Evolutionary conservation across 2,329 filamentous ascomycete genomes (phyloP).

Genomic region (Thyridium curvatum): DNA sequence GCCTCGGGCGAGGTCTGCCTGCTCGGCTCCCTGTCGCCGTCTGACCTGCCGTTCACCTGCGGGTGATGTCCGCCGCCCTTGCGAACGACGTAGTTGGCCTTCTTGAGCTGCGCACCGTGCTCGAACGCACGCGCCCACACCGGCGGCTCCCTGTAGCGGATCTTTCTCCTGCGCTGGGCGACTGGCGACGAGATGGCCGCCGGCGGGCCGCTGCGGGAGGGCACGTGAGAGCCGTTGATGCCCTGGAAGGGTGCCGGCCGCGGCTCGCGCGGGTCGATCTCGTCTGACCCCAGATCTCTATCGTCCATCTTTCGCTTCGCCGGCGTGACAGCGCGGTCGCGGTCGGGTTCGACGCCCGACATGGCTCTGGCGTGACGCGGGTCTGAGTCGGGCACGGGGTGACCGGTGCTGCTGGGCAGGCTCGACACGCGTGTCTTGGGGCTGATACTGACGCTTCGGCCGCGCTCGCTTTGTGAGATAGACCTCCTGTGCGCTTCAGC

Average conservation of each 20-base stretch:
- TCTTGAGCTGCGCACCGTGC: constrained; percentile 28
- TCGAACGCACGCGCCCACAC: constrained; percentile 41
- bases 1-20: constrained; percentile 42
- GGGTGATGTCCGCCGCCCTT: constrained; percentile 25
- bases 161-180: constrained; percentile 31
- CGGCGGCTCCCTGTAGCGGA: constrained; percentile 30
- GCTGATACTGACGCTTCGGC: constrained; percentile 68
- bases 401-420: constrained; percentile 36
- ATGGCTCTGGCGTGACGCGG: constrained; percentile 10
- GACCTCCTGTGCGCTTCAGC: constrained; percentile 35
- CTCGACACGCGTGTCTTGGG: constrained; percentile 64
- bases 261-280: constrained; percentile 41
- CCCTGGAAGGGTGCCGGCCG: constrained; percentile 42
- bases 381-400: constrained; percentile 16
- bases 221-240: constrained; percentile 31
- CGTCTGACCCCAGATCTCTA: constrained; percentile 39
- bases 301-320: constrained; percentile 44
- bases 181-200: constrained; percentile 22
- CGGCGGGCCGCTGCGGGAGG: constrained; percentile 9
- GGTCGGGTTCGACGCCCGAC: constrained; percentile 20
- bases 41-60: constrained; percentile 31
- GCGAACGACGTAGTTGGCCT: constrained; percentile 40
- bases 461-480: constrained; percentile 55
- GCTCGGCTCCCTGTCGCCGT: constrained; percentile 27
- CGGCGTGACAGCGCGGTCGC: constrained; percentile 28